Percentiles rank a stretch among this genome's conserved stretches.
Evolutionary conservation across 140 eudicot species (phyloP).

Genomic region (Erigeron philadelphicus): DNA sequence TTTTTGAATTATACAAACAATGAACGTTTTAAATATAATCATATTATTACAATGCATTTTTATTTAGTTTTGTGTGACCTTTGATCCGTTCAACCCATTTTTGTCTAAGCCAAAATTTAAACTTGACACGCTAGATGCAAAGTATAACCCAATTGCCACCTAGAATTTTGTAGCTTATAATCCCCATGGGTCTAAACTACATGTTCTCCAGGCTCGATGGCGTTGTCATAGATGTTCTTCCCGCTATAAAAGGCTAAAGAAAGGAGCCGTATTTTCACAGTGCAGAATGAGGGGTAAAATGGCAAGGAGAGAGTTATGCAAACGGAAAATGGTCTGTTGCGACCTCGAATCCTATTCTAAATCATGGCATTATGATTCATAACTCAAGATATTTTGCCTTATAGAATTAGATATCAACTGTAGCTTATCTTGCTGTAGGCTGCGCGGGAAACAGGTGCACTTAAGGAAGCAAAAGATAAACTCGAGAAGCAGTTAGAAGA

Average conservation of each 20-base stretch:
- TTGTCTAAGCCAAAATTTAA: neutral
- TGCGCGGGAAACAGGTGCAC: slow-evolving; percentile 93
- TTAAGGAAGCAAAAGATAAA: slow-evolving; percentile 94
- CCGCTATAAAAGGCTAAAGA: slow-evolving; percentile 58
- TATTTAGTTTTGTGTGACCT: neutral
- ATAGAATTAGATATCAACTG: slow-evolving; percentile 12
- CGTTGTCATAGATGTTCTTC: slow-evolving; percentile 62
- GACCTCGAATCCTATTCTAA: neutral
- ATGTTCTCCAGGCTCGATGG: slow-evolving; percentile 55
- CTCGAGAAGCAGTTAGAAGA: slow-evolving; percentile 93
- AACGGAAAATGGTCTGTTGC: slow-evolving; percentile 66
- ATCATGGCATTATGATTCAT: neutral
- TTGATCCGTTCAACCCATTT: neutral
- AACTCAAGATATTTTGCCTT: slow-evolving; percentile 1
- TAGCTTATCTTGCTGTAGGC: slow-evolving; percentile 46
- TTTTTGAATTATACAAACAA: neutral
- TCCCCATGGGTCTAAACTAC: neutral
- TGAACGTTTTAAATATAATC: neutral
- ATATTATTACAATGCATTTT: neutral
- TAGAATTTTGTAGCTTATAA: slow-evolving; percentile 13
- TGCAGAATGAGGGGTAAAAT: slow-evolving; percentile 84
- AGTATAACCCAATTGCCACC: neutral
- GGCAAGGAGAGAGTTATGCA: slow-evolving; percentile 70
- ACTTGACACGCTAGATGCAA: neutral
- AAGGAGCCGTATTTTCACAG: slow-evolving; percentile 65